Conservation (phyloP, 208 protist species). For the Acanthamoeba comandoni region DNA sequence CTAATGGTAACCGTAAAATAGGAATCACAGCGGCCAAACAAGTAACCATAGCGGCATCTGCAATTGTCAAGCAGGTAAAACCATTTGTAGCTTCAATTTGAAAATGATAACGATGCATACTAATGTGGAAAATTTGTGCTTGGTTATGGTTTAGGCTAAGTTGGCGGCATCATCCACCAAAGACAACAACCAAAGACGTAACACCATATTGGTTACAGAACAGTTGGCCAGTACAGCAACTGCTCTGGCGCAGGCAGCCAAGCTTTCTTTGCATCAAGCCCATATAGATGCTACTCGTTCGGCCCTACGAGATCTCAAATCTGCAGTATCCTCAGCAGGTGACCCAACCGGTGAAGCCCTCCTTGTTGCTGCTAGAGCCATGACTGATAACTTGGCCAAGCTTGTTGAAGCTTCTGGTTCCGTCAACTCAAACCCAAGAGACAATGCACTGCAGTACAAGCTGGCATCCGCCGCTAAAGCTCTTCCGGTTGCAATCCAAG, state of each 20-base stretch:
- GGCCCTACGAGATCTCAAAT: conserved; percentile 43
- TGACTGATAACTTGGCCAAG: background rate
- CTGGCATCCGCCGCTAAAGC: background rate
- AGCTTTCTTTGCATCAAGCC: conserved; percentile 33
- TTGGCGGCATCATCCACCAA: background rate
- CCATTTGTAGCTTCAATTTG: too few relatives aligned
- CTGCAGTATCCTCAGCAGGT: conserved; percentile 14
- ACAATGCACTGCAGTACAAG: conserved; percentile 26
- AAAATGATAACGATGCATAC: too few relatives aligned
- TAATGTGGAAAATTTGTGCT: too few relatives aligned
- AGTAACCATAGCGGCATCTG: too few relatives aligned
- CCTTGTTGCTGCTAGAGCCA: conserved; percentile 15
- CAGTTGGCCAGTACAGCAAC: conserved; percentile 40
- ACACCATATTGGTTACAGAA: conserved; percentile 60
- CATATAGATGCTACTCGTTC: conserved; percentile 11
- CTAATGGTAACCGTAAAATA: too few relatives aligned
- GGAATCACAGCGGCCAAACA: too few relatives aligned
- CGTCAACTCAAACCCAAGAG: conserved; percentile 58
- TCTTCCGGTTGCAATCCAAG: background rate
- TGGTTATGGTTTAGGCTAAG: background rate
- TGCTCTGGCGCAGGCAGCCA: conserved; percentile 26
- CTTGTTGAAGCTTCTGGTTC: background rate
- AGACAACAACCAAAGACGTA: conserved; percentile 41
- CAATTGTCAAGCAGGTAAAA: too few relatives aligned
- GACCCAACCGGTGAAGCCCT: conserved; percentile 59